phyloP scores from a whole-genome alignment of 208 protist genomes.

The Crithidia thermophila region DNA sequence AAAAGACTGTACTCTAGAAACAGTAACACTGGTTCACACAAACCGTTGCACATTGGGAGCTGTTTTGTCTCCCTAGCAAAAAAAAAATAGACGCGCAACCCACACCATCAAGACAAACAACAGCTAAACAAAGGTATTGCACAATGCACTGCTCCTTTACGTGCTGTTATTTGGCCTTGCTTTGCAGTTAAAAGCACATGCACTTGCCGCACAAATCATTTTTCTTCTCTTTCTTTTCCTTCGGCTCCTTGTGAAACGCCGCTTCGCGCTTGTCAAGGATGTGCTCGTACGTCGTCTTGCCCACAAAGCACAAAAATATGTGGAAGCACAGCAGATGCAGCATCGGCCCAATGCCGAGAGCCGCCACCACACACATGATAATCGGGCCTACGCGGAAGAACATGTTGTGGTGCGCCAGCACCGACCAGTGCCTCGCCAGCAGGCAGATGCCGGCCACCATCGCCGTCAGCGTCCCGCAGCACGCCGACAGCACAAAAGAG shows the following conservation, averaged over 20 bases:
- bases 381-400: constrained; percentile 78
- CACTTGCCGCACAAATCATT: background rate
- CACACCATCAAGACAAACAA: no score
- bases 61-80: no score
- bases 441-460: constrained; percentile 47
- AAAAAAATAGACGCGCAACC: no score
- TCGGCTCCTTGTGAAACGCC: background rate
- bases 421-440: constrained; percentile 60
- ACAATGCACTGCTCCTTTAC: no score
- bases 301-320: constrained; percentile 48
- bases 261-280: constrained; percentile 56
- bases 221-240: background rate
- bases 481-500: constrained; percentile 44
- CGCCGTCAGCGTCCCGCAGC: constrained; percentile 30
- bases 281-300: constrained; percentile 75
- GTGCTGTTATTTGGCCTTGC: no score
- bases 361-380: constrained; percentile 44
- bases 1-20: no score
- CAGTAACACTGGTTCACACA: no score
- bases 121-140: no score
- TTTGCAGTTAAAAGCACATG: no score
- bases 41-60: no score
- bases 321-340: constrained; percentile 78
- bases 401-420: constrained; percentile 41
- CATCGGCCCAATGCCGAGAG: constrained; percentile 46